A percentile compares a stretch with the other conserved stretches of the same genome.
phyloP scores from a whole-genome alignment of 1,284 basidiomycete genomes.

The Malassezia restricta region DNA sequence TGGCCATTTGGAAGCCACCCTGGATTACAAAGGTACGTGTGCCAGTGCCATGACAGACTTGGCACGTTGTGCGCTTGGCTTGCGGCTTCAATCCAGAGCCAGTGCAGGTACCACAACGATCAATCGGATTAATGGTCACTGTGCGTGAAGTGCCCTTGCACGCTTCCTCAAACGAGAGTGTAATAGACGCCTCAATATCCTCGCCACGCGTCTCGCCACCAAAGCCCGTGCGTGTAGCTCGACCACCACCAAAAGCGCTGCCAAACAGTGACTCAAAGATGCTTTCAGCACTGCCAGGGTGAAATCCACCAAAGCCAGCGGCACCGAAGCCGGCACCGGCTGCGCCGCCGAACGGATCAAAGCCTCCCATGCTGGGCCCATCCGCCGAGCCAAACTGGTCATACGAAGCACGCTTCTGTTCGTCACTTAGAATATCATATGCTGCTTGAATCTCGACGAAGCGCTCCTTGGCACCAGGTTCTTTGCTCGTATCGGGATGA shows the following conservation, averaged over 20 bases:
- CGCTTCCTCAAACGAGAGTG: conserved; percentile 77
- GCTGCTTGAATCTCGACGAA: conserved; percentile 95
- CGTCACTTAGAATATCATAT: conserved; percentile 75
- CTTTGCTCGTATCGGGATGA: conserved; percentile 94
- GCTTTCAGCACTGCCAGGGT: conserved; percentile 46
- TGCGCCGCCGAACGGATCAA: conserved; percentile 60
- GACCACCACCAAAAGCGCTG: conserved; percentile 50
- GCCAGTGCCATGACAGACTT: conserved; percentile 72
- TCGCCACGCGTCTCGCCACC: conserved; percentile 58
- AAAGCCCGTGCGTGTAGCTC: conserved; percentile 24
- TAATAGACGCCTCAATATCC: conserved; percentile 68
- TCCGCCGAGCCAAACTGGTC: conserved; percentile 92
- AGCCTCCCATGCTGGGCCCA: conserved; percentile 57
- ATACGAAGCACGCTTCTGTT: conserved; percentile 80
- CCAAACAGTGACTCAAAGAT: conserved; percentile 83
- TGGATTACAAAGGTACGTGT: conserved; percentile 81
- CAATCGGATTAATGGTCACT: conserved; percentile 67
- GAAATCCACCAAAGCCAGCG: conserved; percentile 55
- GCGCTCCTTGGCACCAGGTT: conserved; percentile 75
- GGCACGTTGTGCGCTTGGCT: conserved; percentile 68
- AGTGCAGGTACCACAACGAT: conserved; percentile 70
- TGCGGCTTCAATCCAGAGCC: conserved; percentile 78
- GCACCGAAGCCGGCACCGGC: conserved; percentile 59
- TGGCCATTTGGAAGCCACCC: conserved; percentile 93
- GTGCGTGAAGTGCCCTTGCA: conserved; percentile 75